Percentiles rank a stretch among this genome's conserved stretches.
phyloP scores from a whole-genome alignment of 768 basidiomycete species.

The Naganishia antarctica region DNA sequence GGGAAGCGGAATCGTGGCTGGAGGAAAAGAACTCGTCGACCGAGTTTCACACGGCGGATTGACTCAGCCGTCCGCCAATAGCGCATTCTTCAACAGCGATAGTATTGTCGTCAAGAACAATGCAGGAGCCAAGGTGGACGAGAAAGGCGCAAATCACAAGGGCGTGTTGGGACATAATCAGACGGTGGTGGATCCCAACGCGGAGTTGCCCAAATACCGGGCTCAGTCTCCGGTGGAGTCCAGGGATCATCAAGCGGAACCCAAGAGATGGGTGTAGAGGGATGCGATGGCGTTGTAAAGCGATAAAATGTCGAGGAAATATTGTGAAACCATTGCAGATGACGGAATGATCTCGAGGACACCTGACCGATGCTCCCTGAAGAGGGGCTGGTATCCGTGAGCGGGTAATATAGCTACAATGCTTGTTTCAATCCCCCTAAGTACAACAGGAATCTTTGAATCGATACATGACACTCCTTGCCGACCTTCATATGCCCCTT shows the following conservation, averaged over 20 bases:
- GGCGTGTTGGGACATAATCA: slow-evolving; percentile 7
- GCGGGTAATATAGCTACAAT: too few species aligned
- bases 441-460: too few species aligned
- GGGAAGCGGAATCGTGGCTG: slow-evolving; percentile 3
- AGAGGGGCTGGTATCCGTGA: too few species aligned
- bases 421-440: too few species aligned
- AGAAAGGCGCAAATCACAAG: neutral
- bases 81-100: slow-evolving; percentile 4
- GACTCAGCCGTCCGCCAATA: neutral
- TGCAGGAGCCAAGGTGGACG: neutral
- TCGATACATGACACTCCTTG: too few species aligned
- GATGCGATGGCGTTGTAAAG: too few species aligned
- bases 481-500: too few species aligned
- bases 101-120: slow-evolving; percentile 18
- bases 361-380: too few species aligned
- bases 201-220: slow-evolving; percentile 1
- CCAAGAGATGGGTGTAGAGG: slow-evolving; percentile 14
- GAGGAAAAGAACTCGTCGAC: slow-evolving; percentile 2
- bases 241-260: slow-evolving; percentile 12
- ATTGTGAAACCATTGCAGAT: too few species aligned
- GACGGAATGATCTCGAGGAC: too few species aligned
- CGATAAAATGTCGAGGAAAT: too few species aligned
- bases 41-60: slow-evolving; percentile 13
- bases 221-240: slow-evolving; percentile 19
- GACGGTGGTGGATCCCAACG: slow-evolving; percentile 6